Evolutionary conservation across 73 alveolate species (phyloP).

Genomic region (Stentor roeselii): DNA sequence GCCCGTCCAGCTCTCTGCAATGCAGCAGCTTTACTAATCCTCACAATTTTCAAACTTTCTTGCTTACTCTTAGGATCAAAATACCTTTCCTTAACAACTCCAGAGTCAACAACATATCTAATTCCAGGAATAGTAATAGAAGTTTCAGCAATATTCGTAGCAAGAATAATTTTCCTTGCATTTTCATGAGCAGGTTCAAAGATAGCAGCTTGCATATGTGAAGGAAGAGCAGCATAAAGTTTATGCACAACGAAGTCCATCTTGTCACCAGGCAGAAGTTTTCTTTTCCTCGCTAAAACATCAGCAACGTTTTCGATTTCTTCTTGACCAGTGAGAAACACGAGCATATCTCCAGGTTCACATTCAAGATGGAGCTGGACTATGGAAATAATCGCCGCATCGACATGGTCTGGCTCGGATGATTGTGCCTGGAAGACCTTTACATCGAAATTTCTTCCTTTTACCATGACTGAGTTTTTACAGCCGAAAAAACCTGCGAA

Average conservation of each 20-base stretch:
- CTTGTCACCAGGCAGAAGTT: conserved; percentile 44
- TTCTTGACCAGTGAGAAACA: conserved; percentile 94
- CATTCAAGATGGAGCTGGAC: conserved; percentile 68
- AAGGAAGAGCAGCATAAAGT: conserved; percentile 85
- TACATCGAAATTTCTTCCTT: conserved; percentile 77
- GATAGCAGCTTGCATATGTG: conserved; percentile 81
- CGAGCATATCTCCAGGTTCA: conserved; percentile 92
- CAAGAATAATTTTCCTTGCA: conserved; percentile 63
- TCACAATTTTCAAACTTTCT: conserved; percentile 61
- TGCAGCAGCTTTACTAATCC: conserved; percentile 73
- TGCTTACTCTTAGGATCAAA: conserved; percentile 79
- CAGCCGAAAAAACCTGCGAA: conserved; percentile 63
- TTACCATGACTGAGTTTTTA: conserved; percentile 65
- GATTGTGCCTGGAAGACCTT: conserved; percentile 40
- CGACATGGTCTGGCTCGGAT: conserved; percentile 56
- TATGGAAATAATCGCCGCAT: conserved; percentile 58
- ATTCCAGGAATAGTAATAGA: conserved; percentile 79
- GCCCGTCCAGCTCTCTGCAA: conserved; percentile 87
- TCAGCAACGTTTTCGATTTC: conserved; percentile 91
- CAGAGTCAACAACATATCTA: conserved; percentile 85
- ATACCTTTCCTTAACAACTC: conserved; percentile 75
- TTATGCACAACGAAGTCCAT: conserved; percentile 67
- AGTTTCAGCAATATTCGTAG: conserved; percentile 55
- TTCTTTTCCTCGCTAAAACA: conserved; percentile 62
- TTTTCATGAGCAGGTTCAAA: conserved; percentile 62